phyloP scores from a whole-genome alignment of 164 flowering plant genomes.

The Umbellularia californica region DNA sequence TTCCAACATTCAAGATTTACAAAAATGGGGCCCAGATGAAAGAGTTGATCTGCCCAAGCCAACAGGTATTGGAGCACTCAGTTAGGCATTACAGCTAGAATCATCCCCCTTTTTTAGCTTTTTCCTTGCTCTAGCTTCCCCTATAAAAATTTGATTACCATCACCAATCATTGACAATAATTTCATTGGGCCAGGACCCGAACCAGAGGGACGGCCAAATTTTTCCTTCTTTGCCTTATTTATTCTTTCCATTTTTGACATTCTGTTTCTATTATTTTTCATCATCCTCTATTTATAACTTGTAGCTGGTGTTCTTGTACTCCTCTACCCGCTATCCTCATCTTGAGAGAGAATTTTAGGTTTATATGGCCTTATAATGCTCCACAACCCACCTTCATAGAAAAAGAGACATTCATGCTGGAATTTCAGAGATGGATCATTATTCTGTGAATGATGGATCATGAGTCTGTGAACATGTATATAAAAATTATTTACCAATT shows the following conservation, averaged over 20 bases:
- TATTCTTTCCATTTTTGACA: conserved; percentile 42
- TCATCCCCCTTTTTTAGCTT: neutral
- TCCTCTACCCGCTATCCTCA: neutral
- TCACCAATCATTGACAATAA: conserved; percentile 40
- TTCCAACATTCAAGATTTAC: conserved; percentile 86
- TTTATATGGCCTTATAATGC: too few species aligned
- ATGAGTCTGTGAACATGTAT: conserved; percentile 30
- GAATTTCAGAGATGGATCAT: neutral
- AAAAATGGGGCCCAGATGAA: conserved; percentile 71
- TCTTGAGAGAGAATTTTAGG: too few species aligned
- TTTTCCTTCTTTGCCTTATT: conserved; percentile 23
- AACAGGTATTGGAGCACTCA: conserved; percentile 65
- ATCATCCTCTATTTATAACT: conserved; percentile 3
- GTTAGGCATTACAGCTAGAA: conserved; percentile 74
- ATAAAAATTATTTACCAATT: conserved; percentile 1
- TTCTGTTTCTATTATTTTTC: conserved; percentile 13
- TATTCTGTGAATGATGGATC: conserved; percentile 17
- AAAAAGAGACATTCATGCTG: conserved; percentile 1
- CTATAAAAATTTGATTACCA: conserved; percentile 27
- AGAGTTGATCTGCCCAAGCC: conserved; percentile 76
- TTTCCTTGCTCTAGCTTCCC: conserved; percentile 2
- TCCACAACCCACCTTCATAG: conserved; percentile 1
- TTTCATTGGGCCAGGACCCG: conserved; percentile 28
- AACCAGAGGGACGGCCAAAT: conserved; percentile 31
- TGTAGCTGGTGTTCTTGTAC: conserved; percentile 30